Conservation (phyloP, 1,284 basidiomycete species). For the Cryptococcus wingfieldii region DNA sequence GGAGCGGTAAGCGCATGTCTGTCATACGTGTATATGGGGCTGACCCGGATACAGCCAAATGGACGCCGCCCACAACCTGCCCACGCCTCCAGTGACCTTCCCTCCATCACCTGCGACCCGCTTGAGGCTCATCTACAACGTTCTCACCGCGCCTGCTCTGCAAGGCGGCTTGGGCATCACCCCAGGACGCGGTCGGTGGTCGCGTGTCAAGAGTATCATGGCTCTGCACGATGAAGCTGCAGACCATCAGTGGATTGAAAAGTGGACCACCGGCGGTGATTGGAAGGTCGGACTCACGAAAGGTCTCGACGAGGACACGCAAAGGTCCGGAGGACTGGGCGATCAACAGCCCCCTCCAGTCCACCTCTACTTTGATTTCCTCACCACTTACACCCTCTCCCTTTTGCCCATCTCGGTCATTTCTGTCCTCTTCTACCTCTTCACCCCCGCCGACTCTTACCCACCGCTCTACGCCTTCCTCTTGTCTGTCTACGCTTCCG, state of each 20-base stretch:
- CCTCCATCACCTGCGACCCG: constrained; percentile 55
- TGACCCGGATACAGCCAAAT: constrained; percentile 14
- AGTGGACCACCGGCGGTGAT: constrained; percentile 41
- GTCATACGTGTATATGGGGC: not conserved
- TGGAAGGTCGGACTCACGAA: constrained; percentile 57
- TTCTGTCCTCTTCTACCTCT: constrained; percentile 43
- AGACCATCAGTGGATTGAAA: constrained; percentile 40
- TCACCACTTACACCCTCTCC: constrained; percentile 73
- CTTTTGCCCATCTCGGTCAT: constrained; percentile 57
- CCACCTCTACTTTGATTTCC: constrained; percentile 87
- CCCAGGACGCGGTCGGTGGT: constrained; percentile 66
- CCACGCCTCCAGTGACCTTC: constrained; percentile 61
- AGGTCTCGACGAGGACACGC: constrained; percentile 54
- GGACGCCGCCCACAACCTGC: constrained; percentile 50
- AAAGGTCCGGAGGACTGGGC: constrained; percentile 30
- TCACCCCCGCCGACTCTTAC: constrained; percentile 59
- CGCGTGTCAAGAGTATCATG: constrained; percentile 71
- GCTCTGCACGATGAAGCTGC: constrained; percentile 76
- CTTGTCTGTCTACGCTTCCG: constrained; percentile 71
- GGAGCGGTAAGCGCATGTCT: constrained; percentile 60
- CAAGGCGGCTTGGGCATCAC: constrained; percentile 78
- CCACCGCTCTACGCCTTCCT: constrained; percentile 71
- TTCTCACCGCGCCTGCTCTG: constrained; percentile 63
- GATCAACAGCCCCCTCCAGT: constrained; percentile 72
- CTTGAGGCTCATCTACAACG: constrained; percentile 71